These are phyloP conservation scores for Flueggea neowawraea DNA, from an alignment of 441 rosid species.

Conservation along the genomic window DNA sequence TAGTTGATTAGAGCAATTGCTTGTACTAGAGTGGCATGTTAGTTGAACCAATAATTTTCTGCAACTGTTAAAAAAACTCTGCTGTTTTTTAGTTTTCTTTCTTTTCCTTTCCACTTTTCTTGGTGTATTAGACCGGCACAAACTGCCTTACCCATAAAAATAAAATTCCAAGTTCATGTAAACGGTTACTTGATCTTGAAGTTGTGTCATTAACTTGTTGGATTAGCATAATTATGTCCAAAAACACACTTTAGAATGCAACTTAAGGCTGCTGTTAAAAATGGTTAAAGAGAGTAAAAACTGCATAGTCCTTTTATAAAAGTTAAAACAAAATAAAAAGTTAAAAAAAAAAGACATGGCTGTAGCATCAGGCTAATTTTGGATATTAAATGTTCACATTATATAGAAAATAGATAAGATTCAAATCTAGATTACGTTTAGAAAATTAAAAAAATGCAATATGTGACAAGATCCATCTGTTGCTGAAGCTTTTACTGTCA, in stretches of 20 bases:
- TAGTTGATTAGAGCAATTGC: constrained; percentile 15
- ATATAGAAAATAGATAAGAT: constrained; percentile 7
- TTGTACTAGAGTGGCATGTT: constrained; percentile 4
- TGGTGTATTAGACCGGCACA: not conserved
- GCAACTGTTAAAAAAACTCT: not conserved
- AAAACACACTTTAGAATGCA: not conserved
- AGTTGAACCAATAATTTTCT: constrained; percentile 6
- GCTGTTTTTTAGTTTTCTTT: no score
- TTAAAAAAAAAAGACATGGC: not conserved
- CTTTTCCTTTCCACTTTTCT: no score
- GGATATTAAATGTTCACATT: constrained; percentile 12
- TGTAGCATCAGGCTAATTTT: not conserved
- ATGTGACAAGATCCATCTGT: constrained; percentile 19
- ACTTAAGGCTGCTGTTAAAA: not conserved
- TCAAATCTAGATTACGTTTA: constrained; percentile 26
- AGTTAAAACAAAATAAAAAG: not conserved
- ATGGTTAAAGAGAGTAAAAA: constrained; percentile 1
- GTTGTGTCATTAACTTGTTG: not conserved
- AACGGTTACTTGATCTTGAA: constrained; percentile 1
- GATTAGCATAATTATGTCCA: constrained; percentile 3
- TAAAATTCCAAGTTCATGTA: not conserved
- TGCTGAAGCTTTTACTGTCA: not conserved
- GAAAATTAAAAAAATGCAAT: constrained; percentile 16
- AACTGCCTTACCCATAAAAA: no score
- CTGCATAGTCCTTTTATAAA: not conserved